Conservation (phyloP, 441 rosid species). For the Erodium trifolium region DNA sequence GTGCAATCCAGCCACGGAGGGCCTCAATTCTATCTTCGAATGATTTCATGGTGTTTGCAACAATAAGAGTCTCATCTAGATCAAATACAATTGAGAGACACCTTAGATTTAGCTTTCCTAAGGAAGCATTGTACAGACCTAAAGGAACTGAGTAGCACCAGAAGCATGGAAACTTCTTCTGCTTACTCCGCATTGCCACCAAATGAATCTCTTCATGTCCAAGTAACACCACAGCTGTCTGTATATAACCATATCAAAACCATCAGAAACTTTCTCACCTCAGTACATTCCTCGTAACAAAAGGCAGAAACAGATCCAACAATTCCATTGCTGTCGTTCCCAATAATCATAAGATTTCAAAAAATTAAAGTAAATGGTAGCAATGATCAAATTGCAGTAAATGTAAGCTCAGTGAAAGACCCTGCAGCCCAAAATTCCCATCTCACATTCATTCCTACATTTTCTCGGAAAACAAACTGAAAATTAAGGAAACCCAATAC, state of each 20-base stretch:
- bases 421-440: background rate
- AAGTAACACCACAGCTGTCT: constrained; percentile 81
- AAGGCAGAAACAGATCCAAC: background rate
- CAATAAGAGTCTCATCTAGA: constrained; percentile 92
- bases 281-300: too few relatives aligned
- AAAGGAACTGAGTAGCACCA: constrained; percentile 81
- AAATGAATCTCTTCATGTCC: constrained; percentile 87
- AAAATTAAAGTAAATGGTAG: background rate
- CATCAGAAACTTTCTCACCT: background rate
- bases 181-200: constrained; percentile 98
- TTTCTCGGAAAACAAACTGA: background rate
- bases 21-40: constrained; percentile 82
- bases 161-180: constrained; percentile 94
- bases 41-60: constrained; percentile 93
- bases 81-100: constrained; percentile 91
- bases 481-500: background rate
- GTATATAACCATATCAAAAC: constrained; percentile 14
- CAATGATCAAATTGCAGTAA: background rate
- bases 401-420: background rate
- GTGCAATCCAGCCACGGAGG: constrained; percentile 65
- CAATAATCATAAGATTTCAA: background rate
- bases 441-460: background rate
- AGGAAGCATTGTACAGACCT: constrained; percentile 70
- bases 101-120: constrained; percentile 71
- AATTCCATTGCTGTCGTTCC: background rate